Conservation (phyloP, 331 rosid species). For the Quercus phellos region DNA sequence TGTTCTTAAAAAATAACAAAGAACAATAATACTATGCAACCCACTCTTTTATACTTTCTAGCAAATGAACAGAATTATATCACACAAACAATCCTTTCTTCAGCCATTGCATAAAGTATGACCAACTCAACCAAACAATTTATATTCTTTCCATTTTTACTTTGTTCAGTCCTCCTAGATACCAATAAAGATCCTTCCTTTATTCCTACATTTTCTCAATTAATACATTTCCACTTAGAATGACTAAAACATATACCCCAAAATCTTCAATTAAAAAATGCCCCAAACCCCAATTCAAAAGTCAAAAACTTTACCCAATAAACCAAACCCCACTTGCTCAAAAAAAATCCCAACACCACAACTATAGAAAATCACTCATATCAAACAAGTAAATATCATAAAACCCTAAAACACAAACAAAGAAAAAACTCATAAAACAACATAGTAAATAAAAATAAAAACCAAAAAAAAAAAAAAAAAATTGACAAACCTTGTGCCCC, state of each 20-base stretch:
- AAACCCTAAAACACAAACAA: no score
- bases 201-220: neutral
- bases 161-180: neutral
- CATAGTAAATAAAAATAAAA: no score
- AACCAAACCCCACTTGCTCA: neutral
- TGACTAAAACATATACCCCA: neutral
- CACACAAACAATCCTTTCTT: neutral
- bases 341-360: neutral
- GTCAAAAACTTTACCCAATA: neutral
- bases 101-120: neutral
- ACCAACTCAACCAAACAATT: neutral
- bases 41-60: neutral
- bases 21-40: neutral
- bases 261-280: neutral
- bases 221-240: neutral
- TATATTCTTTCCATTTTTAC: neutral
- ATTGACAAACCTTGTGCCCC: conserved; percentile 35
- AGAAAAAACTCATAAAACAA: neutral
- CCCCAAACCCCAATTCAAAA: neutral
- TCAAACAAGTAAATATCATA: neutral
- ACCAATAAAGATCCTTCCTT: neutral
- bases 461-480: no score
- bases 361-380: neutral
- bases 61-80: neutral
- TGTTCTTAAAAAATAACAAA: neutral